Percentiles rank a stretch among this genome's conserved stretches.
These are phyloP conservation scores for Suillus clintonianus DNA, from an alignment of 768 basidiomycete genomes.

Conservation along the genomic window DNA sequence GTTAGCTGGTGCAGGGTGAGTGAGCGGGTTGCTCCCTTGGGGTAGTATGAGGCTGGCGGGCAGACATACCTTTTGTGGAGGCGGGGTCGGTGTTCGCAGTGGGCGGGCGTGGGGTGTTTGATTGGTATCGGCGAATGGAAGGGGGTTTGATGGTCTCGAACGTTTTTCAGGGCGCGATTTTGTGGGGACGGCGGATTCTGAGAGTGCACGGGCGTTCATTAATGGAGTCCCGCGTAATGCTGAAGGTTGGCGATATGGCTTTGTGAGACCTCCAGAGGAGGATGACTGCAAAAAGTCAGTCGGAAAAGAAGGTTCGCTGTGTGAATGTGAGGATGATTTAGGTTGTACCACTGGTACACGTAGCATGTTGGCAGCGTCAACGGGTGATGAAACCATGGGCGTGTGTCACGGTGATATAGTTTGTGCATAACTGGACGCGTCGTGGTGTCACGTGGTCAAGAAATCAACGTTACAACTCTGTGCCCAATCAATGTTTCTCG, in stretches of 20 bases:
- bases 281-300: background rate
- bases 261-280: background rate
- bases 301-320: background rate
- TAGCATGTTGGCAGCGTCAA: background rate
- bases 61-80: background rate
- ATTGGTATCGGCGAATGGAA: background rate
- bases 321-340: background rate
- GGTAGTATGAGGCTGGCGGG: background rate
- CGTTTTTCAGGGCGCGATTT: background rate
- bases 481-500: too few species aligned
- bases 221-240: background rate
- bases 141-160: background rate
- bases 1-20: background rate
- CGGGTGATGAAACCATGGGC: background rate
- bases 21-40: background rate
- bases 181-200: background rate
- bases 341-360: background rate
- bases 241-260: background rate
- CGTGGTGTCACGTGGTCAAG: slow-evolving; percentile 23
- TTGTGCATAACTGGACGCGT: background rate
- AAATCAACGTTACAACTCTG: slow-evolving; percentile 26
- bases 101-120: background rate
- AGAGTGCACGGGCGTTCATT: background rate
- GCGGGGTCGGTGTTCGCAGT: background rate
- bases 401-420: background rate